phyloP scores from a whole-genome alignment of 2,329 filamentous ascomycete species.

The Talaromyces pinophilus region DNA sequence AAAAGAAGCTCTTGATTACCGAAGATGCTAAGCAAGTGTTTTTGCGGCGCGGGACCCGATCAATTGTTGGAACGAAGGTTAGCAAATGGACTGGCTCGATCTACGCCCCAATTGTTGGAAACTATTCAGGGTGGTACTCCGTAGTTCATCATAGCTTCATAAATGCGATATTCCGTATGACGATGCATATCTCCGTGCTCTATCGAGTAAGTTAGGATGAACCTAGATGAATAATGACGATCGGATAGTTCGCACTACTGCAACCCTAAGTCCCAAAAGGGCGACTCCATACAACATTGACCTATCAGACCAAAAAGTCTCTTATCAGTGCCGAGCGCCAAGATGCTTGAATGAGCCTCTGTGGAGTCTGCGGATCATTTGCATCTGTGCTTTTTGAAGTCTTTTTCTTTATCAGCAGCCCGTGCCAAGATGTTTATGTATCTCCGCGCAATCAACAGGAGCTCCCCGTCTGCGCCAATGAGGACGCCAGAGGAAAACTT shows the following conservation, averaged over 20 bases:
- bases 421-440: constrained; percentile 5
- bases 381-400: background rate
- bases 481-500: background rate
- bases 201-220: no score
- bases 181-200: background rate
- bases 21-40: background rate
- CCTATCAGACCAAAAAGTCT: background rate
- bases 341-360: constrained; percentile 12
- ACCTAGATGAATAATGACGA: background rate
- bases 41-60: background rate
- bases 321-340: constrained; percentile 9
- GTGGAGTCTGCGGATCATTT: background rate
- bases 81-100: background rate
- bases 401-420: background rate
- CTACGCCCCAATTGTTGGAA: background rate
- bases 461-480: background rate
- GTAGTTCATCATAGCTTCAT: background rate
- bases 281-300: background rate
- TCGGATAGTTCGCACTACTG: background rate
- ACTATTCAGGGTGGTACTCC: background rate
- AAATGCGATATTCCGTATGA: background rate
- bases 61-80: background rate
- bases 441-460: constrained; percentile 7
- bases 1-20: background rate
- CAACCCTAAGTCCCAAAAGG: background rate